Evolutionary conservation across 164 flowering plant species (phyloP), one percentile per base, ranked within the genome.

Genomic region (Santalum album): DNA sequence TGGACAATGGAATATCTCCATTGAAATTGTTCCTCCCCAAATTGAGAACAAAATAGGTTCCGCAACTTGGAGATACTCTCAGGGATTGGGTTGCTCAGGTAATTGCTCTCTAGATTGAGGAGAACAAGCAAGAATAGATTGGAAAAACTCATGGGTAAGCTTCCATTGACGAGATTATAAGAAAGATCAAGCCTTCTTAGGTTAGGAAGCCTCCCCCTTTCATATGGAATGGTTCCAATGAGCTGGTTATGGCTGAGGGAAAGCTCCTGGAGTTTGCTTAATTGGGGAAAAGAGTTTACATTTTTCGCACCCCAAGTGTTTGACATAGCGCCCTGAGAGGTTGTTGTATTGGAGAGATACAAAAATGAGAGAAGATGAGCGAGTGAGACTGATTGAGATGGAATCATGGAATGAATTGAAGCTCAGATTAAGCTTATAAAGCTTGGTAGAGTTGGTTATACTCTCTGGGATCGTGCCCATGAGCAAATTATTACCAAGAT

Each of bases 301-400:
- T 52, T 38, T 24, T 36, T 25, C 46, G 56, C 65, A 35, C 71
- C 79, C 94, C 91, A 86, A 47, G 68, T 26, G 56, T 78, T 73
- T 38, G 98, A 95, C 44, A 91, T 60, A 0, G 77, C 61, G 52
- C 96, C 96, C 35, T n/a, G 96, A 77, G 20, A 91, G 70, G 57
- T 86, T 88, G 58, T 91, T 91, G 58, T 83, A 68, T 47, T 84
- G 76, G 16, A 92, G 81, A 40, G 78, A 75, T 54, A 88, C 83
- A 59, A 80, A 77, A 7, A 75, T 66, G 38, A 92, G 82, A 26
- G 89, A 75, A 59, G 66, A 57, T 0, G 80, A 62, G 19, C 47
- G 76, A 25, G 83, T 61, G 32, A 88, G 60, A 60, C 72, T 63
- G 11, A 14, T 42, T 0, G 99, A 96, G 36, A 92, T 60, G 0